Conservation (phyloP, 352 stramenopile species). For the Pythium oligandrum region DNA sequence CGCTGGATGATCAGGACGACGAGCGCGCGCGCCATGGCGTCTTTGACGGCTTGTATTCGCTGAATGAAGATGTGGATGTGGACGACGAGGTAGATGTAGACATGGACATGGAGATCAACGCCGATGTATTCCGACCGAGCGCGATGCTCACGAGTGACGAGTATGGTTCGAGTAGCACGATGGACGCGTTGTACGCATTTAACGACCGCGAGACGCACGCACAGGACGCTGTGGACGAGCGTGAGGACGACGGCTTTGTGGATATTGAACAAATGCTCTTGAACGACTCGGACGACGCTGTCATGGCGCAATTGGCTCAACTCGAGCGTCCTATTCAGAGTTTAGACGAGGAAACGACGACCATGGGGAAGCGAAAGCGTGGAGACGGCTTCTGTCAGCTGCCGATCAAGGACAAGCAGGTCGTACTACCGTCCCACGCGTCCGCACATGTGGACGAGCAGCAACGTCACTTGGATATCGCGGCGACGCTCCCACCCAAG, state of each 20-base stretch:
- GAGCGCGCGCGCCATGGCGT: not conserved
- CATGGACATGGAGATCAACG: constrained; percentile 44
- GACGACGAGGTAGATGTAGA: constrained; percentile 35
- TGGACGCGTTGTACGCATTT: constrained; percentile 5
- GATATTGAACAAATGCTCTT: not conserved
- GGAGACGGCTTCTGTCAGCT: not conserved
- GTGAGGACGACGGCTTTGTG: constrained; percentile 19
- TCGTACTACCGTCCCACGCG: not conserved
- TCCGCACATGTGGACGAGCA: constrained; percentile 5
- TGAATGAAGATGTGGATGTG: constrained; percentile 14
- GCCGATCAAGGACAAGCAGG: not conserved
- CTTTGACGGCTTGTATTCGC: constrained; percentile 20
- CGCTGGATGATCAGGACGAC: constrained; percentile 6
- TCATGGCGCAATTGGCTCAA: constrained; percentile 21
- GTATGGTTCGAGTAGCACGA: constrained; percentile 17
- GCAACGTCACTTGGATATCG: constrained; percentile 6
- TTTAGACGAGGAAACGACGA: not conserved
- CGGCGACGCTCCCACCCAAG: constrained; percentile 31
- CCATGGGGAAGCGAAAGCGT: too few relatives aligned
- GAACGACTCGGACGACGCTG: constrained; percentile 21
- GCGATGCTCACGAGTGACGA: constrained; percentile 52
- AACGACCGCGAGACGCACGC: not conserved
- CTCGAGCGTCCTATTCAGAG: constrained; percentile 17
- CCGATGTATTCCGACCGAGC: constrained; percentile 59
- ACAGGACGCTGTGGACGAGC: not conserved